Evolutionary conservation across 179 eudicot species (phyloP).

Genomic region (Corrigiola litoralis): DNA sequence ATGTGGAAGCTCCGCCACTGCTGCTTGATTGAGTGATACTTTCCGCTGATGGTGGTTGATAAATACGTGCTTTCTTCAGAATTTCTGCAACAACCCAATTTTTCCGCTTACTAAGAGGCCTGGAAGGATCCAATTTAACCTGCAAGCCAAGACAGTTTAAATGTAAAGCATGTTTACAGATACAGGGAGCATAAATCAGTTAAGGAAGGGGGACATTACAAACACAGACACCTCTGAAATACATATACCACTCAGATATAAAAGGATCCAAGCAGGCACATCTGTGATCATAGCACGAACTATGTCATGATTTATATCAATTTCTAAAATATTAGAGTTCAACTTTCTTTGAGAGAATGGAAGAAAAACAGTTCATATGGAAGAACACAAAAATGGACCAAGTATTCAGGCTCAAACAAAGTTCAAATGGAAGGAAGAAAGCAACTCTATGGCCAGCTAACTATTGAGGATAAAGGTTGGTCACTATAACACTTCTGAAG

Average conservation of each 20-base stretch:
- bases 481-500: neutral
- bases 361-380: too few species aligned
- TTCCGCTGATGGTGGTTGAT: conserved; percentile 46
- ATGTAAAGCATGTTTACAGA: too few species aligned
- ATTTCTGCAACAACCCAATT: conserved; percentile 82
- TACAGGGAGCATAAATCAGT: too few species aligned
- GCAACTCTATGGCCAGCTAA: neutral
- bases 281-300: too few species aligned
- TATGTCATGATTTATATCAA: too few species aligned
- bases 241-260: too few species aligned
- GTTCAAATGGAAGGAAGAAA: neutral
- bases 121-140: conserved; percentile 84
- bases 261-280: too few species aligned
- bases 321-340: too few species aligned
- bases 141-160: conserved; percentile 25
- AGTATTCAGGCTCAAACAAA: neutral
- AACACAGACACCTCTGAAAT: too few species aligned
- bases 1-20: conserved; percentile 26
- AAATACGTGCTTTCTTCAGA: conserved; percentile 82
- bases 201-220: neutral
- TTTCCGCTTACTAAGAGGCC: conserved; percentile 92
- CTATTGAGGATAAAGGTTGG: neutral
- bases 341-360: too few species aligned
- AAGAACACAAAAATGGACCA: too few species aligned
- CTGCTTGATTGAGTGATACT: conserved; percentile 22